Conservation (phyloP, 305 asterid genomes). For the Solanum hybrid region DNA sequence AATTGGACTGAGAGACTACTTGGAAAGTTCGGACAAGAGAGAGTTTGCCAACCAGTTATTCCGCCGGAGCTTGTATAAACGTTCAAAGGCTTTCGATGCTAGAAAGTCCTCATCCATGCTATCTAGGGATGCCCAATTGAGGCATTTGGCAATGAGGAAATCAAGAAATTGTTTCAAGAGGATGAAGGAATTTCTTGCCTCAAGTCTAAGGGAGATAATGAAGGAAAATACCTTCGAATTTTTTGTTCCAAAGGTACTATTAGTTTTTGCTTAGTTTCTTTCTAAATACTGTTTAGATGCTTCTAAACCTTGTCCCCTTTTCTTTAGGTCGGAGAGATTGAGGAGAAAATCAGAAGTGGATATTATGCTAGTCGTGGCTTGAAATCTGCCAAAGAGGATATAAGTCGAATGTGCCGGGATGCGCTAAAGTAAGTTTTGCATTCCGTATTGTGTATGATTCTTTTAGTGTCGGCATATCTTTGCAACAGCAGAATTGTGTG, state of each 20-base stretch:
- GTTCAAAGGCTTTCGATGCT: slow-evolving; percentile 94
- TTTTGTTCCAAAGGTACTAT: slow-evolving; percentile 77
- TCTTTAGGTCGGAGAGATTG: slow-evolving; percentile 74
- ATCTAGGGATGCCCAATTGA: slow-evolving; percentile 91
- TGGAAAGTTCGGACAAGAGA: slow-evolving; percentile 93
- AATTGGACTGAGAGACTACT: slow-evolving; percentile 81
- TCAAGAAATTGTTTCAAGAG: slow-evolving; percentile 74
- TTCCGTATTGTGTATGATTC: background rate
- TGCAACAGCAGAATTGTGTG: background rate
- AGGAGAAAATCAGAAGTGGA: slow-evolving; percentile 75
- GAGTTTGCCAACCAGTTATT: slow-evolving; percentile 82
- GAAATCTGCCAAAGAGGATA: slow-evolving; percentile 79
- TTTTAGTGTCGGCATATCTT: background rate
- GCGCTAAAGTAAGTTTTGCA: slow-evolving; percentile 73
- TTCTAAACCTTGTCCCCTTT: slow-evolving; percentile 13
- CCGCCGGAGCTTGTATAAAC: slow-evolving; percentile 88
- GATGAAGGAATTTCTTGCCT: slow-evolving; percentile 67
- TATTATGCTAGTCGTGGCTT: slow-evolving; percentile 81
- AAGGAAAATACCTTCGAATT: slow-evolving; percentile 60
- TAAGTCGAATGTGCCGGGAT: slow-evolving; percentile 84
- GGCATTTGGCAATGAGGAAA: slow-evolving; percentile 87
- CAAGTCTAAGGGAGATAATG: slow-evolving; percentile 78
- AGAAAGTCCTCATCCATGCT: slow-evolving; percentile 80
- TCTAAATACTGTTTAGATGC: background rate
- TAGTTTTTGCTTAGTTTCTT: background rate